A percentile compares a stretch with the other conserved stretches of the same genome.
phyloP scores from a whole-genome alignment of 169 alveolate genomes.

The Babesia bigemina region DNA sequence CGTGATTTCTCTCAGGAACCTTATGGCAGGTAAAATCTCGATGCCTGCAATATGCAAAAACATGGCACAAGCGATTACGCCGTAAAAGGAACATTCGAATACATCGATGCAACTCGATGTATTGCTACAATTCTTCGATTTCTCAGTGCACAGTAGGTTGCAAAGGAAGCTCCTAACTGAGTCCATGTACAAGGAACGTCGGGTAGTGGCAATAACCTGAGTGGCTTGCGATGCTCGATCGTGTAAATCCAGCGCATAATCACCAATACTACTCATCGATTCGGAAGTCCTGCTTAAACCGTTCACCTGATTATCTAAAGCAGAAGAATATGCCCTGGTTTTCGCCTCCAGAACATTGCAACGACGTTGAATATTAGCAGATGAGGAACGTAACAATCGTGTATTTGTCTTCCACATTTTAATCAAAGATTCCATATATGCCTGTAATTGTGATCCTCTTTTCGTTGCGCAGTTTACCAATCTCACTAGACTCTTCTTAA shows the following conservation, averaged over 20 bases:
- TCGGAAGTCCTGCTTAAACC: not conserved
- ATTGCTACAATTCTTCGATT: not conserved
- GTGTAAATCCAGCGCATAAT: not conserved
- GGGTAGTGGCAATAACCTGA: not conserved
- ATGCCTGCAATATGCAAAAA: not conserved
- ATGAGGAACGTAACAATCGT: not conserved
- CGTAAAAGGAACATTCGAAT: not conserved
- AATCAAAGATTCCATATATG: not conserved
- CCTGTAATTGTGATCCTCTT: not conserved
- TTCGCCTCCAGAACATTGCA: not conserved
- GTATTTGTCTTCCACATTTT: not conserved
- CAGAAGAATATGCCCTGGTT: not conserved
- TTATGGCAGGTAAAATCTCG: not conserved
- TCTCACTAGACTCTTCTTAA: not conserved
- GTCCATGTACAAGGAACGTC: not conserved
- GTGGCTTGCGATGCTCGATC: not conserved
- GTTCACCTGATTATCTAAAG: not conserved
- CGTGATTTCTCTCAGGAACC: not conserved
- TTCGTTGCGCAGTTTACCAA: not conserved
- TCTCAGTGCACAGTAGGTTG: not conserved
- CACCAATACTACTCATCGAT: slow-evolving; percentile 5
- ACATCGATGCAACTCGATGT: not conserved
- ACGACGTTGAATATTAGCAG: not conserved
- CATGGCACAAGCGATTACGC: not conserved
- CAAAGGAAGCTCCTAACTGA: slow-evolving; percentile 2